Evolutionary conservation across 2,329 filamentous ascomycete genomes (phyloP).

Genomic region (Didymella sp.): DNA sequence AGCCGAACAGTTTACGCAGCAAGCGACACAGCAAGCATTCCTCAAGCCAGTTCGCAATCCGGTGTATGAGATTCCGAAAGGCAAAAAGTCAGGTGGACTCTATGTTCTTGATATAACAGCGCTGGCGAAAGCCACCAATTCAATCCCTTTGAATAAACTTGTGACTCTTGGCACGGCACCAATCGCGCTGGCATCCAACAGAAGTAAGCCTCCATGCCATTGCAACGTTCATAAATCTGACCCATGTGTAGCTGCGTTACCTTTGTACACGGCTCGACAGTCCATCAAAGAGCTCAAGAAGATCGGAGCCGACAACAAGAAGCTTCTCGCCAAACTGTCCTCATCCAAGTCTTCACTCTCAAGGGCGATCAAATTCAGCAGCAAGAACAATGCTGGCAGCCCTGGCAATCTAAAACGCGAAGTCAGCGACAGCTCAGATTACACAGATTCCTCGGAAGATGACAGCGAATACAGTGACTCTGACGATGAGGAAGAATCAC

Average conservation of each 20-base stretch:
- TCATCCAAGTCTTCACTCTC: constrained; percentile 33
- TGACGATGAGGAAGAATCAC: constrained; percentile 62
- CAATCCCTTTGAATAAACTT: constrained; percentile 53
- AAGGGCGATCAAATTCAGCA: constrained; percentile 26
- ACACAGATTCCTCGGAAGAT: constrained; percentile 57
- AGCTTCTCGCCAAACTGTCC: constrained; percentile 45
- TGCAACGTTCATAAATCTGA: constrained; percentile 27
- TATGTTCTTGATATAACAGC: constrained; percentile 51
- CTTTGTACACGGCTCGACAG: constrained; percentile 52
- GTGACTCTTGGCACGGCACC: constrained; percentile 53
- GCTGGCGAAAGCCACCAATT: constrained; percentile 54
- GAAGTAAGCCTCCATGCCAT: constrained; percentile 46
- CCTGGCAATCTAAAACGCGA: constrained; percentile 36
- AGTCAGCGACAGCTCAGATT: constrained; percentile 53
- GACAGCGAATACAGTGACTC: constrained; percentile 62
- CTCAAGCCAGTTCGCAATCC: constrained; percentile 38
- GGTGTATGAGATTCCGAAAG: constrained; percentile 45
- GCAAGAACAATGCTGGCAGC: constrained; percentile 22
- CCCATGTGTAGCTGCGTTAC: constrained; percentile 47
- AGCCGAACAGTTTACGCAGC: constrained; percentile 36
- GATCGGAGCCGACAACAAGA: constrained; percentile 52
- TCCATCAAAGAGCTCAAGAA: constrained; percentile 56
- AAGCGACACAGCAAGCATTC: constrained; percentile 22
- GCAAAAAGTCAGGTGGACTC: constrained; percentile 50
- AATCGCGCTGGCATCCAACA: constrained; percentile 53